These are phyloP conservation scores for Arthrinium puccinioides DNA, from an alignment of 2,329 filamentous ascomycete species.

Conservation along the genomic window DNA sequence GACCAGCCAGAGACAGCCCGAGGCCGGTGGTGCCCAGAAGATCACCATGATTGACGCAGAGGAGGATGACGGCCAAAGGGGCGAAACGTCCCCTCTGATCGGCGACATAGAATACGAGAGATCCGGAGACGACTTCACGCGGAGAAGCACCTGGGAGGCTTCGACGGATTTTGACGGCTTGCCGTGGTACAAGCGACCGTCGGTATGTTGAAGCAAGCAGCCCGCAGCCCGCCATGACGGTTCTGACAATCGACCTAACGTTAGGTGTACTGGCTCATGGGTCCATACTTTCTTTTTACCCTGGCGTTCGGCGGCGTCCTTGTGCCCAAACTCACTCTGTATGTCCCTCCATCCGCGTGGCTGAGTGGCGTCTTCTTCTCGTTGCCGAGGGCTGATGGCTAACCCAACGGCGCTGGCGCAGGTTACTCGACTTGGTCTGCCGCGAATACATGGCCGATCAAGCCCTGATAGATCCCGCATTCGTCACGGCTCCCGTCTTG, in stretches of 20 bases:
- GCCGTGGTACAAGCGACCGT: conserved; percentile 57
- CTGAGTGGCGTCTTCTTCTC: conserved; percentile 5
- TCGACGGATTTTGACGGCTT: conserved; percentile 51
- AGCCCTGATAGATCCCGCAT: conserved; percentile 48
- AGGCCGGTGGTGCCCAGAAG: conserved; percentile 6
- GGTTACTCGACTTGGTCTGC: conserved; percentile 76
- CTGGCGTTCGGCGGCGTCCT: conserved; percentile 80
- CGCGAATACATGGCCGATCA: conserved; percentile 71
- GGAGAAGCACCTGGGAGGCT: conserved; percentile 35
- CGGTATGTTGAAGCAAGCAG: too few relatives aligned
- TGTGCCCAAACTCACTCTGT: conserved; percentile 81
- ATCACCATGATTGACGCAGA: conserved; percentile 19
- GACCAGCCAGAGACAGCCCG: conserved; percentile 1
- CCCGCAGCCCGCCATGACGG: too few relatives aligned
- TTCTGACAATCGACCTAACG: too few relatives aligned
- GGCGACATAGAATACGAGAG: too few relatives aligned
- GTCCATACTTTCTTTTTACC: conserved; percentile 73
- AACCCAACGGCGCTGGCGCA: conserved; percentile 28
- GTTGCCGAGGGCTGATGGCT: background rate
- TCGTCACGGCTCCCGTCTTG: conserved; percentile 55
- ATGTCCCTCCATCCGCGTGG: conserved; percentile 19
- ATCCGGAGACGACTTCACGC: conserved; percentile 11
- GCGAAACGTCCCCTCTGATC: conserved; percentile 33
- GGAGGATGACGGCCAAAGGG: conserved; percentile 8
- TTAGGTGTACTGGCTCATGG: conserved; percentile 76